Evolutionary conservation across 768 basidiomycete species (phyloP).

Genomic region (Suillus subluteus): DNA sequence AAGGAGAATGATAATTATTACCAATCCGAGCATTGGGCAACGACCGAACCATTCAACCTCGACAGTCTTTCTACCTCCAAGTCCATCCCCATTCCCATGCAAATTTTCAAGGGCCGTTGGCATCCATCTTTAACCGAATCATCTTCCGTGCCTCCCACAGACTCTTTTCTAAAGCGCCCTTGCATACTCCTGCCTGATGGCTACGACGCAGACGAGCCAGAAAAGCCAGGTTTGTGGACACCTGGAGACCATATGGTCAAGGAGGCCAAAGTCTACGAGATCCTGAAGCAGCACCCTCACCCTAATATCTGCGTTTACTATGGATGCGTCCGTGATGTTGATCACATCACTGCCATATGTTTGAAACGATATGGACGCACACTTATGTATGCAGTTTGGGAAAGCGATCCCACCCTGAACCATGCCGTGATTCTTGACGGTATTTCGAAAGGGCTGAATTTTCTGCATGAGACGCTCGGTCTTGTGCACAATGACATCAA

Average conservation of each 20-base stretch:
- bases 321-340: conserved; percentile 23
- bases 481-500: conserved; percentile 34
- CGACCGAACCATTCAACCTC: not conserved
- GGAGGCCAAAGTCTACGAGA: conserved; percentile 12
- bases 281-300: conserved; percentile 17
- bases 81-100: not conserved
- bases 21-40: not conserved
- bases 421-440: conserved; percentile 11
- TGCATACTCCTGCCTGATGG: not conserved
- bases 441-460: conserved; percentile 22
- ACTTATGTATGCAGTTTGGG: conserved; percentile 6
- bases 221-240: not conserved
- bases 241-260: not conserved
- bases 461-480: conserved; percentile 28
- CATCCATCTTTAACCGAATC: conserved; percentile 2
- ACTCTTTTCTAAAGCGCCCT: not conserved
- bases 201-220: too few species aligned
- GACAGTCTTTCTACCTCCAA: not conserved
- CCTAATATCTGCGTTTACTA: conserved; percentile 25
- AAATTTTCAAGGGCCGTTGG: not conserved
- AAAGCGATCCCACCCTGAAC: not conserved
- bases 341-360: conserved; percentile 21
- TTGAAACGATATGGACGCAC: conserved; percentile 9
- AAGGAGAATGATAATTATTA: not conserved
- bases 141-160: not conserved